Evolutionary conservation across 768 basidiomycete genomes (phyloP).

Genomic region (Fistulinella prunicolor): DNA sequence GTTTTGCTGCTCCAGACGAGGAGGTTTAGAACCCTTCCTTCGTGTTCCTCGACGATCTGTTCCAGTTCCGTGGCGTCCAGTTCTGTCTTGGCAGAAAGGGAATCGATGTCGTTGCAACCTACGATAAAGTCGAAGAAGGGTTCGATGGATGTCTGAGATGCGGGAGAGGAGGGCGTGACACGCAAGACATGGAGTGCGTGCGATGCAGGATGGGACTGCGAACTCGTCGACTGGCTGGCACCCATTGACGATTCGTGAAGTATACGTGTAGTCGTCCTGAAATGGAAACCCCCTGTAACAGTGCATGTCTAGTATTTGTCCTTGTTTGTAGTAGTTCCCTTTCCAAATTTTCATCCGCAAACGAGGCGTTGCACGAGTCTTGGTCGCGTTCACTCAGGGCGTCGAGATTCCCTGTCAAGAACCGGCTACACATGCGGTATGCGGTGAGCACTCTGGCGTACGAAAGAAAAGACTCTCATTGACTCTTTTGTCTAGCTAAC

Average conservation of each 20-base stretch:
- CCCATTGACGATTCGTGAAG: slow-evolving; percentile 47
- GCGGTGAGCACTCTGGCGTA: slow-evolving; percentile 40
- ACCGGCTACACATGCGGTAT: slow-evolving; percentile 46
- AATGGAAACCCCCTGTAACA: slow-evolving; percentile 9
- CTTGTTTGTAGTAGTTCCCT: slow-evolving; percentile 19
- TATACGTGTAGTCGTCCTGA: neutral
- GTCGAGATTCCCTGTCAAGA: slow-evolving; percentile 29
- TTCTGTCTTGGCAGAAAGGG: slow-evolving; percentile 42
- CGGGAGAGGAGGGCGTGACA: slow-evolving; percentile 86
- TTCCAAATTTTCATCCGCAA: slow-evolving; percentile 28
- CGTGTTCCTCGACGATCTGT: slow-evolving; percentile 78
- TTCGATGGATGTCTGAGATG: slow-evolving; percentile 78
- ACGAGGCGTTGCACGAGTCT: slow-evolving; percentile 5
- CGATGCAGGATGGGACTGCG: slow-evolving; percentile 25
- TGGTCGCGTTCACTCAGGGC: slow-evolving; percentile 29
- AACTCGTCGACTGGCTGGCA: slow-evolving; percentile 65
- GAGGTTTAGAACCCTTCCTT: slow-evolving; percentile 65
- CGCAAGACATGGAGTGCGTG: slow-evolving; percentile 84
- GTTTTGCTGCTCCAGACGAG: slow-evolving; percentile 85
- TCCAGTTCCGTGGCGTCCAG: slow-evolving; percentile 73
- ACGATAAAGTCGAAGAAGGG: slow-evolving; percentile 98
- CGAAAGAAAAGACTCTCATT: neutral
- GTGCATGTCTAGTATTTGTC: slow-evolving; percentile 16
- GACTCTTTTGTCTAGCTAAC: slow-evolving; percentile 47
- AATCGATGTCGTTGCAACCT: slow-evolving; percentile 74